A percentile compares a stretch with the other conserved stretches of the same genome.
These are phyloP conservation scores for Gaeumannomyces tritici DNA, from an alignment of 2,329 filamentous ascomycete species.

Conservation along the genomic window DNA sequence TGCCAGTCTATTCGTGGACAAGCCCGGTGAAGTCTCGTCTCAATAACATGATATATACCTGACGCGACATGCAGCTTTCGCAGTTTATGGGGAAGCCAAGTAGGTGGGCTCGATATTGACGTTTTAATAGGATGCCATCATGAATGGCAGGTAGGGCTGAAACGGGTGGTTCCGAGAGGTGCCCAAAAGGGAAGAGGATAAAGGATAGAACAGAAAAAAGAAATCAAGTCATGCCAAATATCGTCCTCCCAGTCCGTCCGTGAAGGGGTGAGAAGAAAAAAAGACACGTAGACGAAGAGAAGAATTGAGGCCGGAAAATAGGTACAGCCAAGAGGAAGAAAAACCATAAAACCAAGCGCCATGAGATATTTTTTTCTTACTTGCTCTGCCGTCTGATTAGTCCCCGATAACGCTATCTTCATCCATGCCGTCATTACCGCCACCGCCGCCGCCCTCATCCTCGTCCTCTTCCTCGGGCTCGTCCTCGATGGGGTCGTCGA, in stretches of 20 bases:
- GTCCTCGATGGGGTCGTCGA: constrained; percentile 37
- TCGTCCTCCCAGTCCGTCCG: not conserved
- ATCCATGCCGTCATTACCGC: constrained; percentile 24
- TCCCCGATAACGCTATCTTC: constrained; percentile 36
- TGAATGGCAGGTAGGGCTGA: not conserved
- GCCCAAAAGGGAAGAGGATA: not conserved
- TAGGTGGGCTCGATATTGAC: not conserved
- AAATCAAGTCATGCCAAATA: not conserved
- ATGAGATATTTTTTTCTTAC: not conserved
- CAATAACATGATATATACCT: not conserved
- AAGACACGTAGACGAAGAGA: not conserved
- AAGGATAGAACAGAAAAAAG: not conserved
- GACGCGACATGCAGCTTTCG: not conserved
- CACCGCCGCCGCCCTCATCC: constrained; percentile 5
- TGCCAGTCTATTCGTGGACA: not conserved
- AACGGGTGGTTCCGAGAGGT: not conserved
- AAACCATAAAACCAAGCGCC: not conserved
- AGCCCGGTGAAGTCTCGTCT: not conserved
- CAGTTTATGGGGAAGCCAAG: not conserved
- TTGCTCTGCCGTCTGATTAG: constrained; percentile 16
- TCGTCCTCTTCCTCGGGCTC: constrained; percentile 29
- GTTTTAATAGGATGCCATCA: not conserved
- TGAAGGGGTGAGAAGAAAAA: not conserved
- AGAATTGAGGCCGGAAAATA: not conserved
- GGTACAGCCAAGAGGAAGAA: not conserved